Conservation (phyloP, 2,329 filamentous ascomycete species). For the Aspergillus sp. region DNA sequence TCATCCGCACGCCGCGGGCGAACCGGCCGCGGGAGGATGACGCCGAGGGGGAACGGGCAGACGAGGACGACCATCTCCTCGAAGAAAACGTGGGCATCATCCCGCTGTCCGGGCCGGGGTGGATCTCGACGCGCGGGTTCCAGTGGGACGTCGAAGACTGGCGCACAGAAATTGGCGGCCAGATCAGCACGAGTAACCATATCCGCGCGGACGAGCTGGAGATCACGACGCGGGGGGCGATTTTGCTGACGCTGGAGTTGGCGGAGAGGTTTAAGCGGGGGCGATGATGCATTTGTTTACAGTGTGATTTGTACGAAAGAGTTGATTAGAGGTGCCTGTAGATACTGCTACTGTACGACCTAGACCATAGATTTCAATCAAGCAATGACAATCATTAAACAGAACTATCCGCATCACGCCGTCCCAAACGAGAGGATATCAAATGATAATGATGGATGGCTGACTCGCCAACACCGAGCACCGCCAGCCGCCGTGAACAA, state of each 20-base stretch:
- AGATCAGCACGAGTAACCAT: conserved; percentile 79
- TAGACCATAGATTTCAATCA: background rate
- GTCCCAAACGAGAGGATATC: conserved; percentile 13
- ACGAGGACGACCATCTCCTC: conserved; percentile 50
- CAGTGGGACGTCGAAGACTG: conserved; percentile 89
- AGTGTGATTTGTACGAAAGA: background rate
- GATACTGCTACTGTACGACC: too few relatives aligned
- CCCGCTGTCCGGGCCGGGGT: conserved; percentile 73
- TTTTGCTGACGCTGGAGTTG: conserved; percentile 74
- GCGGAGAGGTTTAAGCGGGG: conserved; percentile 36
- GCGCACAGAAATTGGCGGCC: conserved; percentile 72
- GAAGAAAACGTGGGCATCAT: conserved; percentile 82
- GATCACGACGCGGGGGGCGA: conserved; percentile 61
- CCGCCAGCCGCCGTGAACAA: background rate
- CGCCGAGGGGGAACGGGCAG: background rate
- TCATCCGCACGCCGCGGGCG: conserved; percentile 60
- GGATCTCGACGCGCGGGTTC: conserved; percentile 76
- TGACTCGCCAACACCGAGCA: background rate
- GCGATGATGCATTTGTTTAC: conserved; percentile 2
- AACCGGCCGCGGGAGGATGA: conserved; percentile 12
- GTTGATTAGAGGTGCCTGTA: background rate
- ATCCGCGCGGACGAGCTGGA: conserved; percentile 61
- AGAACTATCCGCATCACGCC: conserved; percentile 11
- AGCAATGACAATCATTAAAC: conserved; percentile 1
- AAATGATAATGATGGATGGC: conserved; percentile 4